Conservation (phyloP, 2,329 filamentous ascomycete species). For the Exophiala alcalophila region DNA sequence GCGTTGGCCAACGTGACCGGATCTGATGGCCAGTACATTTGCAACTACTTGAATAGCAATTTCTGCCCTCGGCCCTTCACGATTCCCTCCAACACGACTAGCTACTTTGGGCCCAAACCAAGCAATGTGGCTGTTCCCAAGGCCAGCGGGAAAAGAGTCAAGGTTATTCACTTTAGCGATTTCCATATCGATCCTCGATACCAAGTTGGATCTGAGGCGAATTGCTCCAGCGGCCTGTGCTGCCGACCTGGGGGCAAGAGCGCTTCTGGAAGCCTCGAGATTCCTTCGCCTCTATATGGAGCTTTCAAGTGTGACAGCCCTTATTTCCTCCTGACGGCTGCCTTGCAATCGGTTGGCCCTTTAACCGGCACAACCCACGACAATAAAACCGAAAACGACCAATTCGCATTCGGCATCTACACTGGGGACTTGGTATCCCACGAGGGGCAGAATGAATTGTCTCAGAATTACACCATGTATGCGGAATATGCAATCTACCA, state of each 20-base stretch:
- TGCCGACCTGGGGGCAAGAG: slow-evolving; percentile 47
- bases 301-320: slow-evolving; percentile 58
- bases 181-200: slow-evolving; percentile 57
- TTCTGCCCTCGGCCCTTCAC: slow-evolving; percentile 51
- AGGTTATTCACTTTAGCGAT: slow-evolving; percentile 57
- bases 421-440: slow-evolving; percentile 58
- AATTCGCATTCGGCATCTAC: slow-evolving; percentile 54
- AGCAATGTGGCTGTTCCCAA: slow-evolving; percentile 42
- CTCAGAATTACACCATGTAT: slow-evolving; percentile 53
- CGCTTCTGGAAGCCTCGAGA: slow-evolving; percentile 35
- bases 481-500: slow-evolving; percentile 53
- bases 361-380: slow-evolving; percentile 54
- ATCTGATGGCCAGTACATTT: slow-evolving; percentile 57
- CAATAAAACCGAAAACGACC: slow-evolving; percentile 38
- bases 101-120: slow-evolving; percentile 55
- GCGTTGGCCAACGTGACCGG: slow-evolving; percentile 53
- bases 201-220: slow-evolving; percentile 52
- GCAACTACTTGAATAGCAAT: slow-evolving; percentile 47
- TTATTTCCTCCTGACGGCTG: slow-evolving; percentile 56
- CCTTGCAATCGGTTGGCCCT: slow-evolving; percentile 54
- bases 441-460: slow-evolving; percentile 52
- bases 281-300: slow-evolving; percentile 55
- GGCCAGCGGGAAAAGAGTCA: slow-evolving; percentile 53
- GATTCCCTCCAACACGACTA: slow-evolving; percentile 44
- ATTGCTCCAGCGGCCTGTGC: slow-evolving; percentile 52